These are phyloP conservation scores for Cyclocybe cylindracea DNA, from an alignment of 768 basidiomycete species.

Conservation along the genomic window DNA sequence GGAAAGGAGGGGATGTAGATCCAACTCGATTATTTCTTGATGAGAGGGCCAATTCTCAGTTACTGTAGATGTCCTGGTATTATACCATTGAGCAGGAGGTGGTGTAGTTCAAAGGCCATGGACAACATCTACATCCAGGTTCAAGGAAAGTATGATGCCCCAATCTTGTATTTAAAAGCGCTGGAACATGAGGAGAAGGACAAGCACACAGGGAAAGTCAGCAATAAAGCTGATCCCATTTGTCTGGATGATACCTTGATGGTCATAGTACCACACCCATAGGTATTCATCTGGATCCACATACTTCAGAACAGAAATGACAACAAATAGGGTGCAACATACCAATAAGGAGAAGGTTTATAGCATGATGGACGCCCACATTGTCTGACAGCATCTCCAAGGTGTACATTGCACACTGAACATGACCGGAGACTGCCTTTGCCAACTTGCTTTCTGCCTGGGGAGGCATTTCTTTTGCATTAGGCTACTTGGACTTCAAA, in stretches of 20 bases:
- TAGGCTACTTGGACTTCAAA: not conserved
- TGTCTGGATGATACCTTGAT: constrained; percentile 23
- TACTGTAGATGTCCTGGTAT: not conserved
- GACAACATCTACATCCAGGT: not conserved
- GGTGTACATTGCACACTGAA: constrained; percentile 11
- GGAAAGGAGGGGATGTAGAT: not conserved
- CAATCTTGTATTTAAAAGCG: constrained; percentile 21
- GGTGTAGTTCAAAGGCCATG: not conserved
- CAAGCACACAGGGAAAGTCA: constrained; percentile 23
- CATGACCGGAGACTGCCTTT: not conserved
- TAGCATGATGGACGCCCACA: constrained; percentile 3
- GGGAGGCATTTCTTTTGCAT: not conserved
- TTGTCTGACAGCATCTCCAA: constrained; percentile 11
- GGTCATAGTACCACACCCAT: constrained; percentile 27
- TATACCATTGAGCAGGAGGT: not conserved
- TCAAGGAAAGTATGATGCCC: constrained; percentile 18
- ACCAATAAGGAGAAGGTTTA: constrained; percentile 16
- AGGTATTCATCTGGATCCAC: constrained; percentile 15
- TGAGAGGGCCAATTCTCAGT: not conserved
- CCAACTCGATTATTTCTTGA: not conserved
- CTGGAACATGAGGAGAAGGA: constrained; percentile 25
- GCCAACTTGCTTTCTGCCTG: not conserved
- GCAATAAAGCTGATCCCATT: constrained; percentile 23
- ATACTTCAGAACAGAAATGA: not conserved
- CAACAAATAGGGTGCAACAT: not conserved